Evolutionary conservation across 352 stramenopile genomes (phyloP), one percentile per base, ranked within the genome.

Genomic region (Globisporangium polare): DNA sequence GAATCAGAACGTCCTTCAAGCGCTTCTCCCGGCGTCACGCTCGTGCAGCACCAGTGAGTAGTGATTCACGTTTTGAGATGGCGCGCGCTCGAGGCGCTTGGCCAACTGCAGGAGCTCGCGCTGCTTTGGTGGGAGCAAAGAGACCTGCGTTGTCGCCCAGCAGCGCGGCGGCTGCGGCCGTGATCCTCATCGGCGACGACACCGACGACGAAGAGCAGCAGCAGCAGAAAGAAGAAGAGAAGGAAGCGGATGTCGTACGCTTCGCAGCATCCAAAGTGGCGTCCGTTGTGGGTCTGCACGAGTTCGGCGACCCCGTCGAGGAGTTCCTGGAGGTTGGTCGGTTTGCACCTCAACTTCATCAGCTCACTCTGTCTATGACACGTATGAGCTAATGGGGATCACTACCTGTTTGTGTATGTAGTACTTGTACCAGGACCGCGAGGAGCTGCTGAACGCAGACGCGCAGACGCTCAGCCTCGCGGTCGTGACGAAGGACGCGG

Each of bases 191-290:
- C 6, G 37, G 27, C 3, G 46, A n/a, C 20, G 15, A 43, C 18
- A 37, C 6, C 8, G 15, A 26, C 18, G 46, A 35, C 20, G 15
- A 50, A 27, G 8, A 18, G 27, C 22, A 52, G 10, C 22, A 52
- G 10, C 22, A 5, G 6, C 20, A 41, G 29, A 10, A 50, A 3
- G 2, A 31, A 24, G 5, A 41, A 3, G 22, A 15, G 12, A 31
- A 18, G 0, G 46, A 15, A 12, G 15, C 51, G 35, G 33, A 45
- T 13, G 62, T 82, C 27, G 67, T 91, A 55, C 84, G 76, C 53
- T 80, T 87, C 47, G 83, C 82, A 35, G 84, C 84, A 49, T 92
- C 82, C 29, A 88, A 86, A 50, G 77, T 94, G 46, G 84, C 84
- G 50, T 70, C 80, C 7, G 67, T 89, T 29, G 71, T 83, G 33